Base-by-base conservation (phyloP, 768 basidiomycete genomes). In the Boletus edulis region DNA sequence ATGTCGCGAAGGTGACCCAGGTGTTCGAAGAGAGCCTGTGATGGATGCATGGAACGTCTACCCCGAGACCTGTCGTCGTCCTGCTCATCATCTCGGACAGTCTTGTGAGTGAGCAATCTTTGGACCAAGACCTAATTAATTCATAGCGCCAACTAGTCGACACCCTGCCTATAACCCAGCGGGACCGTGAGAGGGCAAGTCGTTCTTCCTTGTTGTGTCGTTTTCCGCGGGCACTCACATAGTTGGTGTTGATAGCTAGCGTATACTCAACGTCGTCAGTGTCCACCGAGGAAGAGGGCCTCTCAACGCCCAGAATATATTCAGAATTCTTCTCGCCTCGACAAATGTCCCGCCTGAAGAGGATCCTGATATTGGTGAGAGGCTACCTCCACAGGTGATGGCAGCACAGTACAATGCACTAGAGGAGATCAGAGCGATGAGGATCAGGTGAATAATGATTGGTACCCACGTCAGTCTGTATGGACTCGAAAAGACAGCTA, bases 201-300 rank as follows among this genome's bases (percentile, higher is more conserved):
- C 13, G 18, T 46, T 34, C 11, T 34, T 34, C 13, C 11, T 10
- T 6, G 27, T 38, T 8, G 0, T 14, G 20, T 32, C 12, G 13
- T 32, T 24, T 20, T 41, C 22, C 17, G 14, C 29, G 5, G 2
- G 14, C 1, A 29, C 20, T 66, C n/a, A 64, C 3, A 14, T 34
- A 10, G 27, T 27, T 47, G 20, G 11, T 1, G 15, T 44, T 0
- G 39, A 27, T n/a, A n/a, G n/a, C n/a, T 22, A 66, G 65, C 54
- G 58, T 15, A 54, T 66, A 3, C 58, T 67, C 44, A 57, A 55
- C 20, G 55, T 62, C 13, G 49, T 67, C 39, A 65, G 66, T 48
- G 67, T 49, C 42, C 65, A 66, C 43, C 52, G 66, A 18, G 65
- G 53, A 37, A 62, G 65, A 42, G 65, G 65, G 18, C 55, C 46